A percentile compares a stretch with the other conserved stretches of the same genome.
phyloP scores from a whole-genome alignment of 495 filamentous ascomycete species.

The Talaromyces nanjingensis region DNA sequence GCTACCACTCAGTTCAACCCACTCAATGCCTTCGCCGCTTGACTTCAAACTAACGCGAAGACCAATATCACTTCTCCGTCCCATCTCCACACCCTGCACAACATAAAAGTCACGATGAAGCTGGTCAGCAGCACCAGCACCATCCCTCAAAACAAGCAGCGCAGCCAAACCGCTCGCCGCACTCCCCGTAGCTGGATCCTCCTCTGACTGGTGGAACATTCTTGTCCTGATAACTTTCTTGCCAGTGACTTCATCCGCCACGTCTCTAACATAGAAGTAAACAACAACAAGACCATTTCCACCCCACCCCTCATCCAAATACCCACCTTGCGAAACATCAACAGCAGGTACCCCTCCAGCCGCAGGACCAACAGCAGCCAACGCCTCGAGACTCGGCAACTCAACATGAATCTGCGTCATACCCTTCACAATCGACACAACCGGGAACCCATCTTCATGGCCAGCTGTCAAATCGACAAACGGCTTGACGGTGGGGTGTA shows the following conservation, averaged over 20 bases:
- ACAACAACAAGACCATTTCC: slow-evolving; percentile 37
- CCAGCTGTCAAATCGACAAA: slow-evolving; percentile 12
- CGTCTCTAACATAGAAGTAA: slow-evolving; percentile 53
- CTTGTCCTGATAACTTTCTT: slow-evolving; percentile 27
- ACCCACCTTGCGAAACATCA: slow-evolving; percentile 4
- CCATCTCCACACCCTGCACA: slow-evolving; percentile 77
- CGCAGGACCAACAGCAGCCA: slow-evolving; percentile 23
- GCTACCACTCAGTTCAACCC: slow-evolving; percentile 46
- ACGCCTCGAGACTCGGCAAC: slow-evolving; percentile 36
- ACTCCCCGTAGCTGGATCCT: slow-evolving; percentile 69
- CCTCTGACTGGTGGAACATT: slow-evolving; percentile 49
- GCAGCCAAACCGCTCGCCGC: slow-evolving; percentile 52
- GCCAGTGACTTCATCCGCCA: slow-evolving; percentile 20
- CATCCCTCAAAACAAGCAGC: slow-evolving; percentile 47
- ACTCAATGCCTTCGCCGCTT: slow-evolving; percentile 29
- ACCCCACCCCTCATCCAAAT: slow-evolving; percentile 56
- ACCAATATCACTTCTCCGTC: slow-evolving; percentile 54
- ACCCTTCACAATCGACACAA: slow-evolving; percentile 62
- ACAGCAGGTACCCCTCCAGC: slow-evolving; percentile 14
- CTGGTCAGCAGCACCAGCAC: slow-evolving; percentile 10
- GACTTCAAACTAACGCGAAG: slow-evolving; percentile 32
- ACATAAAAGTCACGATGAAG: slow-evolving; percentile 38
- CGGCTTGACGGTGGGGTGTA: slow-evolving; percentile 23
- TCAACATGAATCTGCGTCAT: slow-evolving; percentile 62
- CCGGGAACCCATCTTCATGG: slow-evolving; percentile 18